Evolutionary conservation across 441 rosid species (phyloP), one percentile per base, ranked within the genome.

Genomic region (Gossypium davidsonii): DNA sequence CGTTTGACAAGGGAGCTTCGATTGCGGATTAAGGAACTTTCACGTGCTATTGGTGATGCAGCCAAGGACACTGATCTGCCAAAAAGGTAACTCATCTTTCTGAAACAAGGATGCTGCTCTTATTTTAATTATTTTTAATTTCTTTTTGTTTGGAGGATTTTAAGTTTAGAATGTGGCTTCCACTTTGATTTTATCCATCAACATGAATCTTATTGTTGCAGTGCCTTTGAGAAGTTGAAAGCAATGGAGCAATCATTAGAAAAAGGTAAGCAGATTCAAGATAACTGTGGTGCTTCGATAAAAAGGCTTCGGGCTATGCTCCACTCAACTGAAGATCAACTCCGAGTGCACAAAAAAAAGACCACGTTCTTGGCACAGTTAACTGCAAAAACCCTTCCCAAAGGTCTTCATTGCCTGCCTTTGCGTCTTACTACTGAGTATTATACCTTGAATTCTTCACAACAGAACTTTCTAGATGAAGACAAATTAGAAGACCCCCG

Each of bases 381-480:
- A 83, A 90, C 99, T 46, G 95, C 99, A 53, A 92, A 92, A 84
- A 91, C 98, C 9, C 81, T 92, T 71, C 95, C 99, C 17, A 95
- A 92, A 83, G 98, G 99, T 71, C 91, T 92, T 74, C 99, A 95
- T 78, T 92, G 99, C 83, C 95, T 95, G 74, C 96, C 99, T 7
- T 77, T 95, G 71, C 98, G 96, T 81, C 91, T 95, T 76, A 89
- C 98, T 56, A 81, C 87, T 15, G 98, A 91, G 77, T 95, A 90
- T 71, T 89, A 87, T 75, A 52, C 87, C 37, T 81, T 89, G 79
- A 83, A 81, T 81, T 77, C 90, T 76, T 85, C 93, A 42, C 81
- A 88, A 62, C 90, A 78, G 73, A 86, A 89, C 23, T 89, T 92
- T 79, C 83, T 89, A 9, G 82, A 87, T 81, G 90, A 84, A 77